Base-by-base conservation (phyloP, 768 basidiomycete species). In the Russula ochroleuca region DNA sequence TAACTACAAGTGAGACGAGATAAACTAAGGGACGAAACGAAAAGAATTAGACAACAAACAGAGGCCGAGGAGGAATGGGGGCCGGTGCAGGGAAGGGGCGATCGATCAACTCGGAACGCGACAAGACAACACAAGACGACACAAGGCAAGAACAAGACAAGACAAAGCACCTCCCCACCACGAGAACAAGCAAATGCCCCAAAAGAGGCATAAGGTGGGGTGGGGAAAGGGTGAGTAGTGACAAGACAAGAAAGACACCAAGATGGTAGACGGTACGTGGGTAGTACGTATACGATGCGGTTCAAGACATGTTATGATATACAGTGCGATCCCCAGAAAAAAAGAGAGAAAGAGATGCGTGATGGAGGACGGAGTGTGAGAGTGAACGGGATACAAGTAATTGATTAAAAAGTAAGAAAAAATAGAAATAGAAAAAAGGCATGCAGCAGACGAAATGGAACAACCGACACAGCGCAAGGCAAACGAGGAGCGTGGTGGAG, bases 291-390 rank as follows among this genome's bases (percentile, higher is more conserved):
- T 45, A 61, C 53, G 54, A 64, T 65, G 59, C 50, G 28, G 59
- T 65, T 47, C 53, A 57, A 55, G 52, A 64, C 38, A 54, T 55
- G 63, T 47, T 47, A 19, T 59, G 63, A 65, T 65, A 61, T 55
- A 64, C 53, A 64, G 51, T 64, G 63, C 59, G 11, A 65, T 61
- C 63, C 63, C 45, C 63, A 51, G 52, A 61, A 50, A 47, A 50
- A 47, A n/a, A 43, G 43, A 47, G 47, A 41, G 41, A 40, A 47
- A 54, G 37, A 50, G 41, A 38, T 63, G 62, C 56, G 54, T 49
- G 25, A 49, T 33, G 53, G 23, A n/a, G 55, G 61, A 56, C 28
- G 14, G 15, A 35, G n/a, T 11, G 25, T 28, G 52, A 53, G n/a
- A 48, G 35, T 37, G 35, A 54, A 43, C 37, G 57, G 45, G 50